Evolutionary conservation across 1,284 basidiomycete species (phyloP).

Genomic region (Fomitiporia mediterranea): DNA sequence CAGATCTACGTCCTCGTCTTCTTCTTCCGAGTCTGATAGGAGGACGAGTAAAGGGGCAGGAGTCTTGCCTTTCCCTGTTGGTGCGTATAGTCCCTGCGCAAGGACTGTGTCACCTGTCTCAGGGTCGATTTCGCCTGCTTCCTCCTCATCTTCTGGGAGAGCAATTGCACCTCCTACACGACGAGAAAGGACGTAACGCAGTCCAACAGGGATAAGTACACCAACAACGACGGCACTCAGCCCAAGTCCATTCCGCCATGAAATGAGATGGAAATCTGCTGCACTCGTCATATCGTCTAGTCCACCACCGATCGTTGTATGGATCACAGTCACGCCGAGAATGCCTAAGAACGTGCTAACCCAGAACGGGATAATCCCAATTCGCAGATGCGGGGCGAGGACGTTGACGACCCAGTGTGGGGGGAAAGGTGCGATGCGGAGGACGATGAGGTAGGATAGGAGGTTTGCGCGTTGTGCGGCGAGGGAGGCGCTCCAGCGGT

Average conservation of each 20-base stretch:
- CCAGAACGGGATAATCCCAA: constrained; percentile 85
- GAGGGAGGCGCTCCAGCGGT: constrained; percentile 77
- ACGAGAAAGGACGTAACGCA: constrained; percentile 71
- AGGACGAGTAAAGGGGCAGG: constrained; percentile 14
- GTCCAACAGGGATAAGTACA: constrained; percentile 86
- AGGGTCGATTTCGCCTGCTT: constrained; percentile 22
- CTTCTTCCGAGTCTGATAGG: constrained; percentile 29
- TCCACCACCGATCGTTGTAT: constrained; percentile 91
- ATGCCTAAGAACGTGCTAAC: constrained; percentile 87
- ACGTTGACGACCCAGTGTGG: constrained; percentile 98
- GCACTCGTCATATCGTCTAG: constrained; percentile 93
- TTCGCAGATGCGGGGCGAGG: constrained; percentile 90
- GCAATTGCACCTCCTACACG: constrained; percentile 34
- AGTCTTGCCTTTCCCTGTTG: constrained; percentile 14
- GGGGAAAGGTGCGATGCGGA: constrained; percentile 91
- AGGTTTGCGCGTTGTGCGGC: constrained; percentile 71
- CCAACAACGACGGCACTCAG: constrained; percentile 82
- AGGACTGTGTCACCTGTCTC: constrained; percentile 14
- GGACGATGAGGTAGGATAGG: constrained; percentile 85
- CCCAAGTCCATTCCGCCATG: constrained; percentile 80
- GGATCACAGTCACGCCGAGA: constrained; percentile 88
- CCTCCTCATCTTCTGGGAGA: constrained; percentile 44
- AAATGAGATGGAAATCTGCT: constrained; percentile 89
- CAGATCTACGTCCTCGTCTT: constrained; percentile 23
- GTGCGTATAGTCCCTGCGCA: constrained; percentile 13